Evolutionary conservation across 2,329 filamentous ascomycete species (phyloP).

Genomic region (Mycosphaerelloides madeirae): DNA sequence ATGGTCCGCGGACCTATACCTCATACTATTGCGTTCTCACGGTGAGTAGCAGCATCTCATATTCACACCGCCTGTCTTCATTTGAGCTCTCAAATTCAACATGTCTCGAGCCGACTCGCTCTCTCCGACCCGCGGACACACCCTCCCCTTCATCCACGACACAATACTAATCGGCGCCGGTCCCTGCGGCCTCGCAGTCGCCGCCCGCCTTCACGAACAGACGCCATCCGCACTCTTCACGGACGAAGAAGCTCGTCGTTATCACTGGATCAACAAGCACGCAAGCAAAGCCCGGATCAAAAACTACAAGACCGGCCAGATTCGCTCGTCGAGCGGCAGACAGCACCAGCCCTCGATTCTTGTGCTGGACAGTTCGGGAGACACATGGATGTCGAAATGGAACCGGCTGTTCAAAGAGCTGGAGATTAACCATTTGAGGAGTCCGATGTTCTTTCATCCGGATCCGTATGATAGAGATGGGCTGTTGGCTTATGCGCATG

Average conservation of each 20-base stretch:
- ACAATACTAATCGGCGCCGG: slow-evolving; percentile 71
- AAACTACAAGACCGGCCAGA: slow-evolving; percentile 43
- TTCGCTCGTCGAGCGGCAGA: slow-evolving; percentile 22
- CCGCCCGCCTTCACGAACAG: slow-evolving; percentile 65
- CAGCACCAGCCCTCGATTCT: slow-evolving; percentile 44
- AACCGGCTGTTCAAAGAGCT: slow-evolving; percentile 63
- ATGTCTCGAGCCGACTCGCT: slow-evolving; percentile 18
- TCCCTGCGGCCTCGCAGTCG: slow-evolving; percentile 68
- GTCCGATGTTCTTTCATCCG: slow-evolving; percentile 78
- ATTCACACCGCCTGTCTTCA: no score
- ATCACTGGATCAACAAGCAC: slow-evolving; percentile 69
- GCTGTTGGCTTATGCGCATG: slow-evolving; percentile 63
- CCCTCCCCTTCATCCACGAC: slow-evolving; percentile 47
- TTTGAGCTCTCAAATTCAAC: not conserved
- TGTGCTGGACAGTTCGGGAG: slow-evolving; percentile 62
- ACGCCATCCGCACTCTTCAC: slow-evolving; percentile 77
- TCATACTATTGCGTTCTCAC: not conserved
- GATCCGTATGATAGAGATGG: slow-evolving; percentile 72
- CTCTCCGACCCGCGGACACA: slow-evolving; percentile 13
- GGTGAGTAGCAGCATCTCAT: not conserved
- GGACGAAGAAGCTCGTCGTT: slow-evolving; percentile 76
- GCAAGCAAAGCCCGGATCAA: slow-evolving; percentile 57
- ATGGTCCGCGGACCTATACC: not conserved
- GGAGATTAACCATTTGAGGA: slow-evolving; percentile 66
- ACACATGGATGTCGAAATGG: slow-evolving; percentile 67